phyloP scores from a whole-genome alignment of 2,329 filamentous ascomycete genomes.

The Xenoacremonium recifei region DNA sequence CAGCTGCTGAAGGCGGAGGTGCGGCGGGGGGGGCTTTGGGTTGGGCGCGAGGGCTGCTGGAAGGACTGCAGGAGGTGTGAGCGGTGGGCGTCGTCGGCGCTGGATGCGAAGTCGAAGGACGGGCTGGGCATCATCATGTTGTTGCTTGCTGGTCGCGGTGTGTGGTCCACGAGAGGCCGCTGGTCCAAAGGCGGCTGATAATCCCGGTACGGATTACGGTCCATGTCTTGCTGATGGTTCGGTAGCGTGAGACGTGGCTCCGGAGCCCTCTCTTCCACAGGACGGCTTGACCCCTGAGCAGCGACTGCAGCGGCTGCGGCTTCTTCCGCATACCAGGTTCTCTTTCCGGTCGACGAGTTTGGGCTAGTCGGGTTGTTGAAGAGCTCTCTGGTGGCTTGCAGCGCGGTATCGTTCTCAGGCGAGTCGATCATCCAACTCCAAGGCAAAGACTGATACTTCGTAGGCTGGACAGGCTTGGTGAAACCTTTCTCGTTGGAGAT shows the following conservation, averaged over 20 bases:
- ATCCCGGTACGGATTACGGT: slow-evolving; percentile 24
- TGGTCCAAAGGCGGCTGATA: no score
- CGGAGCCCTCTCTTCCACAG: no score
- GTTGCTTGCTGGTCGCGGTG: slow-evolving; percentile 10
- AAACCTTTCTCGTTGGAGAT: slow-evolving; percentile 31
- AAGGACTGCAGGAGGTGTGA: slow-evolving; percentile 37
- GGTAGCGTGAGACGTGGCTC: neutral
- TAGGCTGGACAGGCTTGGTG: slow-evolving; percentile 25
- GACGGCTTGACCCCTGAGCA: slow-evolving; percentile 4
- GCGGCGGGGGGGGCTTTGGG: no score
- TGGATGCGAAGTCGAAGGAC: slow-evolving; percentile 16
- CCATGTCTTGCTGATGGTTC: slow-evolving; percentile 29
- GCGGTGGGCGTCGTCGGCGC: slow-evolving; percentile 30
- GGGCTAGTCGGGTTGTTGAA: slow-evolving; percentile 20
- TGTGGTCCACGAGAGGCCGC: slow-evolving; percentile 11
- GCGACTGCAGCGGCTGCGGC: slow-evolving; percentile 10
- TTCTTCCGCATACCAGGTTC: slow-evolving; percentile 19
- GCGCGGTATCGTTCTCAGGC: slow-evolving; percentile 26
- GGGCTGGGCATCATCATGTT: slow-evolving; percentile 19
- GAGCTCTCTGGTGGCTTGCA: no score
- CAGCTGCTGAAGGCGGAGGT: slow-evolving; percentile 32
- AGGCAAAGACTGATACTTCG: slow-evolving; percentile 41
- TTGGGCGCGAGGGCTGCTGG: slow-evolving; percentile 19
- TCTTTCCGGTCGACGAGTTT: no score
- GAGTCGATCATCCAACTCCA: slow-evolving; percentile 50